Percentiles rank a stretch among this genome's conserved stretches.
Conservation (phyloP, 306 rosid species). For the Betula pendula region DNA sequence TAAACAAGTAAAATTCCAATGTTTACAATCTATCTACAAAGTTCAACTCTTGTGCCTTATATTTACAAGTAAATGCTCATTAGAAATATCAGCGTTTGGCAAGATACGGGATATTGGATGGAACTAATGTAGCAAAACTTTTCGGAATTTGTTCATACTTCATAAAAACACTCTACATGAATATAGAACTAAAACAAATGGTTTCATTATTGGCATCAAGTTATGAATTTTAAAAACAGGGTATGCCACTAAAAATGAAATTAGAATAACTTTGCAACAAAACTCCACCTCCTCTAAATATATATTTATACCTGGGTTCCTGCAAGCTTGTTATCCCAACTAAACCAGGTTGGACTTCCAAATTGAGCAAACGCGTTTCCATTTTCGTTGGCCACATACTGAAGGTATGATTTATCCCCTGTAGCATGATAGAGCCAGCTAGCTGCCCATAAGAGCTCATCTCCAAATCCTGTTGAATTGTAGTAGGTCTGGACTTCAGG, state of each 20-base stretch:
- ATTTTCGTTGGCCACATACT: constrained; percentile 62
- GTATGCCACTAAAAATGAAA: constrained; percentile 11
- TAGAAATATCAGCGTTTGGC: not conserved
- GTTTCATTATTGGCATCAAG: not conserved
- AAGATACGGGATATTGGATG: not conserved
- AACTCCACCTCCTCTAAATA: not conserved
- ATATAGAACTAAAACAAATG: not conserved
- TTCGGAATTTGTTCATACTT: not conserved
- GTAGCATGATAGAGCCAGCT: constrained; percentile 98
- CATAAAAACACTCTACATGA: not conserved
- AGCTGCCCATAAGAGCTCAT: constrained; percentile 98
- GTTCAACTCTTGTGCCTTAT: not conserved
- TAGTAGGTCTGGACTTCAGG: constrained; percentile 68
- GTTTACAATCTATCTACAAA: not conserved
- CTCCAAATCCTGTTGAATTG: constrained; percentile 91
- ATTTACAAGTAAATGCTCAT: not conserved
- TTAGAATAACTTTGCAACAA: not conserved
- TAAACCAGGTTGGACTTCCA: constrained; percentile 93
- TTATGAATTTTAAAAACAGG: not conserved
- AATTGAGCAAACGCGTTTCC: constrained; percentile 70
- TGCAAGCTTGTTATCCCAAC: constrained; percentile 98
- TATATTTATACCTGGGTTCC: constrained; percentile 71
- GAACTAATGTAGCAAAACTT: not conserved
- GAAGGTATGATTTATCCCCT: constrained; percentile 59
- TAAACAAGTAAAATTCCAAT: not conserved